These are phyloP conservation scores for Apiospora sp. DNA, from an alignment of 2,329 filamentous ascomycete genomes.

Conservation along the genomic window DNA sequence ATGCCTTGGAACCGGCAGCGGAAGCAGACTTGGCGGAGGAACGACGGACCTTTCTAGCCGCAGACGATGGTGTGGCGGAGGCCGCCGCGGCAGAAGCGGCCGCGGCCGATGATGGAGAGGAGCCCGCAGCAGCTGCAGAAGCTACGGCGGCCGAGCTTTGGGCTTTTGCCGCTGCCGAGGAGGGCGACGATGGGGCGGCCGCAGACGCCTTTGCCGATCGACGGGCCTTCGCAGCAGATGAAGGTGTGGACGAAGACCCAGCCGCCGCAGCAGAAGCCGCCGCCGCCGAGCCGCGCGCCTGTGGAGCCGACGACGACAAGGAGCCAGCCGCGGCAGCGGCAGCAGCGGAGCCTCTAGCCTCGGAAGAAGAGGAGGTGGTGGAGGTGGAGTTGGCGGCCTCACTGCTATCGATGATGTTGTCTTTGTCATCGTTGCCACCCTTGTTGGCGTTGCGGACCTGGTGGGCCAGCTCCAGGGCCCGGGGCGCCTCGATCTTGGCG, in stretches of 20 bases:
- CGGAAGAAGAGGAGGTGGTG: not conserved
- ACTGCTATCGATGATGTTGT: not conserved
- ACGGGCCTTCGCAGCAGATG: not conserved
- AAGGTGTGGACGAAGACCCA: not conserved
- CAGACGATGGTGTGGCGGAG: not conserved
- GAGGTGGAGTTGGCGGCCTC: not conserved
- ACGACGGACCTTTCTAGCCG: not conserved
- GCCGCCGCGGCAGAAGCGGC: not conserved
- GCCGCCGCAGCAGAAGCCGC: not conserved
- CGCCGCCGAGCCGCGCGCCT: not conserved
- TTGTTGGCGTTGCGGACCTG: slow-evolving; percentile 20
- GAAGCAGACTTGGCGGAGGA: not conserved
- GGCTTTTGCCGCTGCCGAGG: too few species aligned
- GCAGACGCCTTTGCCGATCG: not conserved
- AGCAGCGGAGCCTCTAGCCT: not conserved
- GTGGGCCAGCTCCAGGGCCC: not conserved
- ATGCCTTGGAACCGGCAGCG: not conserved
- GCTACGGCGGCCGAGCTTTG: too few species aligned
- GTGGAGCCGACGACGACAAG: not conserved
- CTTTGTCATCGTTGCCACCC: not conserved
- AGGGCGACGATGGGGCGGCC: not conserved
- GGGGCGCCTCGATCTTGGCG: slow-evolving; percentile 11
- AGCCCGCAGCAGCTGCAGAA: not conserved
- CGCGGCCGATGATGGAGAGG: not conserved
- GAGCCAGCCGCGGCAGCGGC: not conserved